Evolutionary conservation across 495 filamentous ascomycete genomes (phyloP).

Genomic region (Platismatia glauca): DNA sequence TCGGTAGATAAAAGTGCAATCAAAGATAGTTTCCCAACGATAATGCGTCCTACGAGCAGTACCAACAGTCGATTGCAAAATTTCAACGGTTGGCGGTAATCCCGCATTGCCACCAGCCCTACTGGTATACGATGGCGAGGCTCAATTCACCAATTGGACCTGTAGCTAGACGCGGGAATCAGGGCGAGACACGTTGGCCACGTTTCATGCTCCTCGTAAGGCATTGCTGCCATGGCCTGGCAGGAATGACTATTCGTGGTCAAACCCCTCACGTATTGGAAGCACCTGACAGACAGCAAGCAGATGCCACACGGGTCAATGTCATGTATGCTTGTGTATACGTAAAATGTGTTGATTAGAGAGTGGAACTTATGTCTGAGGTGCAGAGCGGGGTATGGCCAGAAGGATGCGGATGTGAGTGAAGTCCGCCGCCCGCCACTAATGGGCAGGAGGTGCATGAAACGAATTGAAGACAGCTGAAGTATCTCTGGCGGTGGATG

Average conservation of each 20-base stretch:
- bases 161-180: conserved; percentile 2
- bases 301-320: not conserved
- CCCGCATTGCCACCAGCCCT: not conserved
- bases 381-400: conserved; percentile 5
- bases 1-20: not conserved
- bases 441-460: not conserved
- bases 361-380: not conserved
- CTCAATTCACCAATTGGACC: conserved; percentile 6
- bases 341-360: too few relatives aligned
- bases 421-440: not conserved
- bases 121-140: conserved; percentile 1
- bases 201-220: conserved; percentile 8
- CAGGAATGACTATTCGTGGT: not conserved
- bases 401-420: not conserved
- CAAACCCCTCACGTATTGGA: not conserved
- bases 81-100: not conserved
- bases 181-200: not conserved
- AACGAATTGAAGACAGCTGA: not conserved
- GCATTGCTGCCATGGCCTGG: not conserved
- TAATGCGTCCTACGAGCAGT: too few relatives aligned
- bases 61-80: not conserved
- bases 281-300: not conserved
- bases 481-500: not conserved
- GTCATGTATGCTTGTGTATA: not conserved
- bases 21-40: not conserved